These are phyloP conservation scores for Vitis rotundifolia DNA, from an alignment of 164 flowering plant species.

Conservation along the genomic window DNA sequence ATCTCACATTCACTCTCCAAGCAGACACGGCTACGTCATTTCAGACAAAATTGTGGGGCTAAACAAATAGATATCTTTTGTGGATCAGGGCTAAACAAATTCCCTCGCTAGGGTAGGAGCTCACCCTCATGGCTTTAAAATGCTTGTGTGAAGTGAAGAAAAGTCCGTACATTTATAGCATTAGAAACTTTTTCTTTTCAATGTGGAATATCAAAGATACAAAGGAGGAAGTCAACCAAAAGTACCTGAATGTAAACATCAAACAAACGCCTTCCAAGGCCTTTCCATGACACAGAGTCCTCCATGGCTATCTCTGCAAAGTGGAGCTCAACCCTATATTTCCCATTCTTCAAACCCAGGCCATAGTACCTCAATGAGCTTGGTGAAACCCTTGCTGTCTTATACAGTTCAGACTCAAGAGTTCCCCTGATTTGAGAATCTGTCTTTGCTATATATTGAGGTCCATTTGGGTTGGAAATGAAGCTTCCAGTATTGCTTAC, in stretches of 20 bases:
- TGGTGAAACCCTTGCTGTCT: conserved; percentile 52
- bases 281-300: conserved; percentile 45
- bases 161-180: too few relatives aligned
- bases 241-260: conserved; percentile 59
- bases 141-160: too few relatives aligned
- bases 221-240: background rate
- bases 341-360: conserved; percentile 43
- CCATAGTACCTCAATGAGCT: conserved; percentile 54
- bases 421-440: conserved; percentile 42
- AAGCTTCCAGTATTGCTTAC: conserved; percentile 48
- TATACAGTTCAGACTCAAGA: conserved; percentile 48
- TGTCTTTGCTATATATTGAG: conserved; percentile 29
- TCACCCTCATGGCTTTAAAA: too few relatives aligned
- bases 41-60: too few relatives aligned
- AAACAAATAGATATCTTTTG: too few relatives aligned
- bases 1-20: too few relatives aligned
- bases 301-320: conserved; percentile 55
- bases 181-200: too few relatives aligned
- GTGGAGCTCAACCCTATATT: conserved; percentile 48
- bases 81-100: too few relatives aligned
- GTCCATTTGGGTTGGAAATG: conserved; percentile 44
- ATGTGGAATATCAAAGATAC: too few relatives aligned
- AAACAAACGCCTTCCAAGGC: conserved; percentile 59
- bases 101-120: too few relatives aligned
- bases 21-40: too few relatives aligned